Conservation (phyloP, 345 rosid species). For the Pistacia integerrima region DNA sequence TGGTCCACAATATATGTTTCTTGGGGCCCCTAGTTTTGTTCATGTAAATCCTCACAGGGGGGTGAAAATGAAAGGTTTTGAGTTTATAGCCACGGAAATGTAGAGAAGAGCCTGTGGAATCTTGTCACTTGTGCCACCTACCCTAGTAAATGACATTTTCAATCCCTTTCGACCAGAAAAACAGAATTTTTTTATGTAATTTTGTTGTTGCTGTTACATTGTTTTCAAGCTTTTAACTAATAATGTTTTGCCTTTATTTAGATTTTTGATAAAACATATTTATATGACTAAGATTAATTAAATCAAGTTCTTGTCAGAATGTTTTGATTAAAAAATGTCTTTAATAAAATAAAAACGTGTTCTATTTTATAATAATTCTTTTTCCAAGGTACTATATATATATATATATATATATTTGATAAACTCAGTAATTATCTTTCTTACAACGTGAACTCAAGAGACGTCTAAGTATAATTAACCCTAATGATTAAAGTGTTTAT, state of each 20-base stretch:
- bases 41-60: neutral
- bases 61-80: conserved; percentile 31
- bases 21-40: neutral
- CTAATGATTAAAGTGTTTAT: no score
- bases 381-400: no score
- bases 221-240: neutral
- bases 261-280: no score
- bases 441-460: no score
- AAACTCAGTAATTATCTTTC: no score
- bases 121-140: conserved; percentile 15
- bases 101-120: neutral
- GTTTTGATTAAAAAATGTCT: no score
- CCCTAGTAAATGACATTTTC: neutral
- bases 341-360: no score
- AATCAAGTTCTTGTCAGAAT: neutral
- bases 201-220: neutral
- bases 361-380: no score
- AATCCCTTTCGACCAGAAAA: conserved; percentile 14
- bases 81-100: conserved; percentile 30
- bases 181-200: conserved; percentile 12
- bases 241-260: neutral
- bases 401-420: no score
- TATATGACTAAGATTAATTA: neutral
- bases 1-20: neutral
- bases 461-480: no score